A percentile compares a stretch with the other conserved stretches of the same genome.
Evolutionary conservation across 2,329 filamentous ascomycete species (phyloP).

Genomic region (Coniochaeta prunicola): DNA sequence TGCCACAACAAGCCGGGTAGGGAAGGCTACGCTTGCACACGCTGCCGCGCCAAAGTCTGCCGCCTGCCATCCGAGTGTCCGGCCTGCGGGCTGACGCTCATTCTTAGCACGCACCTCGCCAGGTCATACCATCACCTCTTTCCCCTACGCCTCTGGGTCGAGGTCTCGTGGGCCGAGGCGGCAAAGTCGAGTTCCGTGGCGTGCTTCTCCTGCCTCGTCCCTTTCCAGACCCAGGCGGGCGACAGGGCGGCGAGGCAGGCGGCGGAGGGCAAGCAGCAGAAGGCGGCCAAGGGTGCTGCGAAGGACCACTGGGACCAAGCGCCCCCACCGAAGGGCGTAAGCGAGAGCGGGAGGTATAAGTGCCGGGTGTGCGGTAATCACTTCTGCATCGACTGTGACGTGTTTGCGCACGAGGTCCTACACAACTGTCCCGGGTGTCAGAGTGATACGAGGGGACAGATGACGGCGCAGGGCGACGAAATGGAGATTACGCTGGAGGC

Average conservation of each 20-base stretch:
- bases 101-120: slow-evolving; percentile 87
- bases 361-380: slow-evolving; percentile 82
- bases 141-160: slow-evolving; percentile 81
- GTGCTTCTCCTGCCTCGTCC: slow-evolving; percentile 71
- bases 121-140: slow-evolving; percentile 93
- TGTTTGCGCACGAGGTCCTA: slow-evolving; percentile 87
- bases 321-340: slow-evolving; percentile 54
- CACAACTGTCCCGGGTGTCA: slow-evolving; percentile 95
- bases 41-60: slow-evolving; percentile 86
- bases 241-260: slow-evolving; percentile 7
- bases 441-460: slow-evolving; percentile 29
- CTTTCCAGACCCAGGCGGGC: slow-evolving; percentile 51
- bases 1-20: slow-evolving; percentile 79
- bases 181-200: slow-evolving; percentile 36
- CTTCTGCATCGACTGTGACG: slow-evolving; percentile 97
- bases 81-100: slow-evolving; percentile 82
- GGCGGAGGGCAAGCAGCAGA: slow-evolving; percentile 7
- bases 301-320: slow-evolving; percentile 14
- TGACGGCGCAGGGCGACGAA: background rate
- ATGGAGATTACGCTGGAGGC: background rate
- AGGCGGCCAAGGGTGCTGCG: slow-evolving; percentile 8
- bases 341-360: slow-evolving; percentile 81
- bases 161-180: slow-evolving; percentile 78
- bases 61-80: slow-evolving; percentile 85
- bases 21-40: slow-evolving; percentile 85